These are phyloP conservation scores for Xylaria venustula DNA, from an alignment of 495 filamentous ascomycete species.

Conservation along the genomic window DNA sequence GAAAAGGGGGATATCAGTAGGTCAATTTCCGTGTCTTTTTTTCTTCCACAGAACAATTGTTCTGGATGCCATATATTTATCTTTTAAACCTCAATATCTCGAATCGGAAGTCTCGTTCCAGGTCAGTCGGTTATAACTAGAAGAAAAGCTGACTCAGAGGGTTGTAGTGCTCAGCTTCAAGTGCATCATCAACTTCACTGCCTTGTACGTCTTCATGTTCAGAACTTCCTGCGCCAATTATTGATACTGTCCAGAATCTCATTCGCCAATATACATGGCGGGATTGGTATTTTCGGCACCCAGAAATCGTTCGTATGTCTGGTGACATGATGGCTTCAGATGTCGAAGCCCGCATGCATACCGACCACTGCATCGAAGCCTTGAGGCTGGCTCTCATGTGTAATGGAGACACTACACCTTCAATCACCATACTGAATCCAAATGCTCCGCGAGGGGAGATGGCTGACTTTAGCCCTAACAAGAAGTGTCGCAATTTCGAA, in stretches of 20 bases:
- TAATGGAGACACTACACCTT: background rate
- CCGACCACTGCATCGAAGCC: background rate
- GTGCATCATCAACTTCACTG: background rate
- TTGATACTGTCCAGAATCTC: background rate
- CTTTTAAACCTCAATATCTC: too few species aligned
- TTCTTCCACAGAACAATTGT: background rate
- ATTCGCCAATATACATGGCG: conserved; percentile 1
- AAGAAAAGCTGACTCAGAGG: background rate
- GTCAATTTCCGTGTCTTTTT: background rate
- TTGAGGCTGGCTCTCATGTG: background rate
- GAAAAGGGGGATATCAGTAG: conserved; percentile 4
- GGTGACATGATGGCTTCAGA: background rate
- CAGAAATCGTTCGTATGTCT: background rate
- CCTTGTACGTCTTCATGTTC: too few species aligned
- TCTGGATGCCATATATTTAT: too few species aligned
- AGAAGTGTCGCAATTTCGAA: conserved; percentile 1
- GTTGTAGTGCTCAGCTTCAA: background rate
- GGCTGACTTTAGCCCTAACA: background rate
- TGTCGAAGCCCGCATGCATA: background rate
- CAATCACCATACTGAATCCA: background rate
- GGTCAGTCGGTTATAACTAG: too few species aligned
- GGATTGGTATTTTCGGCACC: background rate
- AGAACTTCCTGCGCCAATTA: too few species aligned
- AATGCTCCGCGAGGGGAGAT: background rate
- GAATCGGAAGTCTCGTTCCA: too few species aligned